These are phyloP conservation scores for Lithospermum erythrorhizon DNA, from an alignment of 257 asterid species.

Conservation along the genomic window DNA sequence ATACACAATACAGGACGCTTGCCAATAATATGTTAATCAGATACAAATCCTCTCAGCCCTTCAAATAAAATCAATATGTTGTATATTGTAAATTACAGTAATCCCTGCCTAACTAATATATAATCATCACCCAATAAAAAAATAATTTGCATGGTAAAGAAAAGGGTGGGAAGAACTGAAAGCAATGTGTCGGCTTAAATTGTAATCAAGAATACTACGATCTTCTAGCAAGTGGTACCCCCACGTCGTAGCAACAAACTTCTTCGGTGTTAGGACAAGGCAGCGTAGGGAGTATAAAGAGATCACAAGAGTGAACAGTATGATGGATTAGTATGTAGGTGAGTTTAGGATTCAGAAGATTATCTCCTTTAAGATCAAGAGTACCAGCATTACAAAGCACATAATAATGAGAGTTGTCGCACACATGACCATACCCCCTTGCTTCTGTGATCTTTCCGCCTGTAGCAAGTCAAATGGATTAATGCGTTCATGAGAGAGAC, in stretches of 20 bases:
- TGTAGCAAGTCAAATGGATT: conserved; percentile 23
- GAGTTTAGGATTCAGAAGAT: conserved; percentile 33
- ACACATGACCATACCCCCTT: conserved; percentile 95
- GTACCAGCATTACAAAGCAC: conserved; percentile 90
- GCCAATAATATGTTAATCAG: no score
- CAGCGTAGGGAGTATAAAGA: neutral
- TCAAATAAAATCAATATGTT: no score
- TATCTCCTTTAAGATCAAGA: conserved; percentile 68
- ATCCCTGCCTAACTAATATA: no score
- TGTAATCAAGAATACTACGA: no score
- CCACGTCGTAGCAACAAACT: neutral
- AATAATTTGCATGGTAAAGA: no score
- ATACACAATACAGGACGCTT: no score
- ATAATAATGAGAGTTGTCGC: conserved; percentile 74
- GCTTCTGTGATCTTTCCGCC: conserved; percentile 93
- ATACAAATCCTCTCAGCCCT: no score
- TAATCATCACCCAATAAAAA: no score
- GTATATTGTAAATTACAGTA: no score
- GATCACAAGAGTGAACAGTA: conserved; percentile 2
- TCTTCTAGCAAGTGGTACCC: no score
- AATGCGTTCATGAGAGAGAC: conserved; percentile 7
- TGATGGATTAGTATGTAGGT: neutral
- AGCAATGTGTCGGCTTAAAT: no score
- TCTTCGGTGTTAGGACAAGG: neutral
- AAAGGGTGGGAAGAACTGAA: no score